These are phyloP conservation scores for Fusarium cyanostomum DNA, from an alignment of 2,329 filamentous ascomycete species.

Conservation along the genomic window DNA sequence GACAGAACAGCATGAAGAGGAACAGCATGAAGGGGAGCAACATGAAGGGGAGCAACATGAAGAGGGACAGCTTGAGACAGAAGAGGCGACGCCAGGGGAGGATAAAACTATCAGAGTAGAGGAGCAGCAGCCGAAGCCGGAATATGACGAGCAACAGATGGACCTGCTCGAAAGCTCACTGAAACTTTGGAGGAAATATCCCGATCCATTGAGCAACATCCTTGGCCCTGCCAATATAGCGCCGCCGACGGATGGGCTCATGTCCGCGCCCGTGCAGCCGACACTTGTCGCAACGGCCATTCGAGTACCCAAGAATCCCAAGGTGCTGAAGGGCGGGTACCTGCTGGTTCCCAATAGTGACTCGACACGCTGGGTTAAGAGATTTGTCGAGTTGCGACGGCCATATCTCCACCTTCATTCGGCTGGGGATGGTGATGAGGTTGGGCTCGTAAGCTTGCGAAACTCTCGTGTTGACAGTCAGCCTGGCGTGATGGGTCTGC, in stretches of 20 bases:
- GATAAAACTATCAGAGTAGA: slow-evolving; percentile 39
- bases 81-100: slow-evolving; percentile 28
- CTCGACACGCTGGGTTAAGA: slow-evolving; percentile 85
- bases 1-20: neutral
- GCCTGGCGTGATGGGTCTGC: slow-evolving; percentile 83
- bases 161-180: slow-evolving; percentile 65
- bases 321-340: slow-evolving; percentile 86
- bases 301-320: slow-evolving; percentile 81
- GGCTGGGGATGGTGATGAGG: slow-evolving; percentile 85
- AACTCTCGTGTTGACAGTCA: slow-evolving; percentile 93
- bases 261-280: slow-evolving; percentile 60
- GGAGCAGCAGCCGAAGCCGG: slow-evolving; percentile 45
- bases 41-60: slow-evolving; percentile 2
- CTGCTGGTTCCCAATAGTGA: slow-evolving; percentile 85
- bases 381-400: slow-evolving; percentile 89
- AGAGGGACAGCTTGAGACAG: slow-evolving; percentile 8
- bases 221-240: slow-evolving; percentile 70
- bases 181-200: slow-evolving; percentile 71
- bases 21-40: slow-evolving; percentile 35
- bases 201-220: slow-evolving; percentile 64
- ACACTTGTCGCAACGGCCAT: slow-evolving; percentile 80
- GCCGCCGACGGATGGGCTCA: slow-evolving; percentile 72
- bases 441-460: slow-evolving; percentile 86
- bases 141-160: slow-evolving; percentile 58
- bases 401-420: slow-evolving; percentile 94